These are phyloP conservation scores for Saccharomyces kudriavzevii DNA, from an alignment of 805 yeast species.

Conservation along the genomic window DNA sequence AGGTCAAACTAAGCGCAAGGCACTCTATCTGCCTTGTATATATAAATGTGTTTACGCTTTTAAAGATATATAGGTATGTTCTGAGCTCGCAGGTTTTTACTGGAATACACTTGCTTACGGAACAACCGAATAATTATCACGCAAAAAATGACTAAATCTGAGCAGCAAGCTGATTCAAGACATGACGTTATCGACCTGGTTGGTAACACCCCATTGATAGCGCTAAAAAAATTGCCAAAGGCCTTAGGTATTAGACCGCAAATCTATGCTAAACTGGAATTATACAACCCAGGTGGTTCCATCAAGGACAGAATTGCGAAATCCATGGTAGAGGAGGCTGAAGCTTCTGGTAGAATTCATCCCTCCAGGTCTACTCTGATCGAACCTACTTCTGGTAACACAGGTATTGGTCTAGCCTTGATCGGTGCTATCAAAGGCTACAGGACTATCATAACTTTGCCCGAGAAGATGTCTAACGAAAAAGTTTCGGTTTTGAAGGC, in stretches of 20 bases:
- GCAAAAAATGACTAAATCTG: not conserved
- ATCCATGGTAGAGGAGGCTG: constrained; percentile 82
- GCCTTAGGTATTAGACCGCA: constrained; percentile 65
- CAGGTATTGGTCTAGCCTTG: constrained; percentile 83
- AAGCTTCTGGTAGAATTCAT: constrained; percentile 62
- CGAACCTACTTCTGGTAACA: constrained; percentile 87
- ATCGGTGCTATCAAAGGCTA: constrained; percentile 84
- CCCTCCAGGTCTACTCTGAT: constrained; percentile 74
- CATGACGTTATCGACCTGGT: constrained; percentile 59
- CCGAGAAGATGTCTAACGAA: constrained; percentile 89
- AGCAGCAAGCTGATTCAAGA: constrained; percentile 17
- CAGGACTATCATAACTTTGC: constrained; percentile 78
- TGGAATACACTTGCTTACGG: not conserved
- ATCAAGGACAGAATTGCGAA: constrained; percentile 85
- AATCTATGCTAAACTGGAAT: constrained; percentile 66
- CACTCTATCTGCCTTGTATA: not conserved
- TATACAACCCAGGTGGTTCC: constrained; percentile 84
- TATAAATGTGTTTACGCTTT: not conserved
- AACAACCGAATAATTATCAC: not conserved
- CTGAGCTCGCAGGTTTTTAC: not conserved
- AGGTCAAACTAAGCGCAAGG: not conserved
- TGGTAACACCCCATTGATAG: constrained; percentile 79
- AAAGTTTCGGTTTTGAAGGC: constrained; percentile 83
- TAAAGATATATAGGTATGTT: not conserved
- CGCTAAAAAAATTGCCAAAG: constrained; percentile 68